Percentiles rank a stretch among this genome's conserved stretches.
phyloP scores from a whole-genome alignment of 2,329 filamentous ascomycete species.

The Fusarium heterosporum region DNA sequence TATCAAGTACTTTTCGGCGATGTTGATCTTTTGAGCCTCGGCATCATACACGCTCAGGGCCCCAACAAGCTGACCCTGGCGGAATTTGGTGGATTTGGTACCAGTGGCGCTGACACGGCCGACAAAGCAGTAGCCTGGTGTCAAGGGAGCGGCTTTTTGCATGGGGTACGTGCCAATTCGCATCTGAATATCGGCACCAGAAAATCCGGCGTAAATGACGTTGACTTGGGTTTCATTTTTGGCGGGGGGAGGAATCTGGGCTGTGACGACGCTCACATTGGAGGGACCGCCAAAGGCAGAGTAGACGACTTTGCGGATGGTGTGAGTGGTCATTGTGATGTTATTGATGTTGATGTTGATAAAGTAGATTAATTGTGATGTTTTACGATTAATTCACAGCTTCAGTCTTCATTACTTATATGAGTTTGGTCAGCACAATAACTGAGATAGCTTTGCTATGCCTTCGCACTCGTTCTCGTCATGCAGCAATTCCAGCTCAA shows the following conservation, averaged over 20 bases:
- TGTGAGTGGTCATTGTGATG: constrained; percentile 40
- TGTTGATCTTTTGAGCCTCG: constrained; percentile 59
- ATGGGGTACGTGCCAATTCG: constrained; percentile 60
- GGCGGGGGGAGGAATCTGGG: constrained; percentile 54
- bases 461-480: neutral
- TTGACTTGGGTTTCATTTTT: constrained; percentile 60
- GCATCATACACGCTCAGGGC: constrained; percentile 56
- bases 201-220: constrained; percentile 61
- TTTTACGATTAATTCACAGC: neutral
- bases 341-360: no score
- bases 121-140: constrained; percentile 61
- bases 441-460: neutral
- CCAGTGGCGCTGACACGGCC: constrained; percentile 57
- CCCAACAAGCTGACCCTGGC: constrained; percentile 51
- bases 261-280: constrained; percentile 51
- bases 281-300: constrained; percentile 56
- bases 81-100: constrained; percentile 48
- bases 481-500: neutral
- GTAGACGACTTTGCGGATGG: constrained; percentile 60
- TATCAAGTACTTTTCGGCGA: constrained; percentile 60
- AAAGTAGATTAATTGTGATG: neutral
- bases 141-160: constrained; percentile 59
- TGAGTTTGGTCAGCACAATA: neutral
- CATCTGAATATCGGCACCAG: constrained; percentile 63
- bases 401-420: neutral